Conservation (phyloP, 805 yeast species). For the Yarrowia yakushimensis region DNA sequence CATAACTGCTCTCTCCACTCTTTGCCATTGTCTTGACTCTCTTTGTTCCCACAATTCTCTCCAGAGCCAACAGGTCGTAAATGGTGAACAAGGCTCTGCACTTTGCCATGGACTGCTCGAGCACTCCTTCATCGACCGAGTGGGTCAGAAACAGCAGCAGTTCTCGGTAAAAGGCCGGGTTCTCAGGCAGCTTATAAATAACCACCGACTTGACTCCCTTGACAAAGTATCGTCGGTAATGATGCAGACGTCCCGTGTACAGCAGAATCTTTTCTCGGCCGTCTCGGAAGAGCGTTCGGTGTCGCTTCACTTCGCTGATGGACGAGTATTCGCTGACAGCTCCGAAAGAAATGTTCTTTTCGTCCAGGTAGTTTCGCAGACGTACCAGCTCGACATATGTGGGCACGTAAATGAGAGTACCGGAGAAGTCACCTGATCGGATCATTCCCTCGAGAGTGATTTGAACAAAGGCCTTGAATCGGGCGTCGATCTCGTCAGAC, state of each 20-base stretch:
- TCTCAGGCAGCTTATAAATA: constrained; percentile 79
- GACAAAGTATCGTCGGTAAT: constrained; percentile 79
- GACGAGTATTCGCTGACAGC: constrained; percentile 80
- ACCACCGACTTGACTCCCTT: constrained; percentile 79
- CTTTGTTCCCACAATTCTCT: constrained; percentile 76
- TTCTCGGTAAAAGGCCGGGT: constrained; percentile 80
- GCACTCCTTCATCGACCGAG: constrained; percentile 48
- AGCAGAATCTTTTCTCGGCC: constrained; percentile 64
- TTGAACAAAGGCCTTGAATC: constrained; percentile 77
- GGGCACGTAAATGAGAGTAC: constrained; percentile 77
- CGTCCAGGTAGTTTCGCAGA: constrained; percentile 63
- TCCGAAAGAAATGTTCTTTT: constrained; percentile 60
- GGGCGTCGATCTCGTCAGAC: constrained; percentile 68
- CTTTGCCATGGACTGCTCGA: constrained; percentile 52
- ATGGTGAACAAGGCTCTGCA: constrained; percentile 66
- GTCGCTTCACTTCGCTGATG: constrained; percentile 65
- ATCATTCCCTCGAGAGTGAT: constrained; percentile 68
- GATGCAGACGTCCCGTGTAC: constrained; percentile 94
- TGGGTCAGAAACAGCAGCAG: constrained; percentile 59
- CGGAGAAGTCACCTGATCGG: constrained; percentile 60
- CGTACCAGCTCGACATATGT: constrained; percentile 83
- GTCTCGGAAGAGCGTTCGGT: constrained; percentile 64
- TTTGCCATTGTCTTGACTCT: constrained; percentile 43
- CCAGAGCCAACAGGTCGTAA: constrained; percentile 75
- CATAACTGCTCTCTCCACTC: not conserved